phyloP scores from a whole-genome alignment of 768 basidiomycete species.

The Tricholoma sp. region DNA sequence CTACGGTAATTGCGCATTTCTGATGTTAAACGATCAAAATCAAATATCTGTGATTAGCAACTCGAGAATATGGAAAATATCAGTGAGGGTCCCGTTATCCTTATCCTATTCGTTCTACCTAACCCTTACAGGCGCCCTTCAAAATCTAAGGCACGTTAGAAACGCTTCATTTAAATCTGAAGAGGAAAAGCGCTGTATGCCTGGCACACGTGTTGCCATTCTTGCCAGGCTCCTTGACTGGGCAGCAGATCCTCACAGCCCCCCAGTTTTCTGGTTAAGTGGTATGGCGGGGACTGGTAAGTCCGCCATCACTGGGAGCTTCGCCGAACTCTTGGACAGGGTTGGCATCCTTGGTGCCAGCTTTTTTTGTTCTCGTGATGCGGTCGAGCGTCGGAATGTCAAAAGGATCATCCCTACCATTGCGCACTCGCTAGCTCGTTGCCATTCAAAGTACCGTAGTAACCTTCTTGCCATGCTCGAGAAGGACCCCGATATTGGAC shows the following conservation, averaged over 20 bases:
- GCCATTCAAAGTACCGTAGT: conserved; percentile 5
- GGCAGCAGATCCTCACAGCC: conserved; percentile 29
- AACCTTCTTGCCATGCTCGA: conserved; percentile 3
- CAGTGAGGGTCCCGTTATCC: not conserved
- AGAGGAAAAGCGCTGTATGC: conserved; percentile 5
- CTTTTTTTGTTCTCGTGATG: conserved; percentile 19
- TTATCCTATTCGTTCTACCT: not conserved
- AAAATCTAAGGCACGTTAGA: not conserved
- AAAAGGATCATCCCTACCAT: conserved; percentile 14
- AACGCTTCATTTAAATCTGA: not conserved
- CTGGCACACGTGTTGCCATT: conserved; percentile 8
- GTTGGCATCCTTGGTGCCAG: conserved; percentile 13
- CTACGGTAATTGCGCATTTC: not conserved
- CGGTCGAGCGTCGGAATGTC: conserved; percentile 7
- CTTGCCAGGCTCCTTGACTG: conserved; percentile 10
- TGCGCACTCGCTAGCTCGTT: conserved; percentile 11
- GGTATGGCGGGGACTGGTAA: conserved; percentile 20
- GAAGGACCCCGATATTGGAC: conserved; percentile 7
- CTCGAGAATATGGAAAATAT: not conserved
- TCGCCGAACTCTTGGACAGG: not conserved
- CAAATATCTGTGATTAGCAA: not conserved
- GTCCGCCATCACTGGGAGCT: conserved; percentile 13
- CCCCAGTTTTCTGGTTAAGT: conserved; percentile 17
- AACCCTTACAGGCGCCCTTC: not conserved
- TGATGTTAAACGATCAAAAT: not conserved